Evolutionary conservation across 2,329 filamentous ascomycete genomes (phyloP), one percentile per base, ranked within the genome.

Genomic region (Dactylellina parvicollis): DNA sequence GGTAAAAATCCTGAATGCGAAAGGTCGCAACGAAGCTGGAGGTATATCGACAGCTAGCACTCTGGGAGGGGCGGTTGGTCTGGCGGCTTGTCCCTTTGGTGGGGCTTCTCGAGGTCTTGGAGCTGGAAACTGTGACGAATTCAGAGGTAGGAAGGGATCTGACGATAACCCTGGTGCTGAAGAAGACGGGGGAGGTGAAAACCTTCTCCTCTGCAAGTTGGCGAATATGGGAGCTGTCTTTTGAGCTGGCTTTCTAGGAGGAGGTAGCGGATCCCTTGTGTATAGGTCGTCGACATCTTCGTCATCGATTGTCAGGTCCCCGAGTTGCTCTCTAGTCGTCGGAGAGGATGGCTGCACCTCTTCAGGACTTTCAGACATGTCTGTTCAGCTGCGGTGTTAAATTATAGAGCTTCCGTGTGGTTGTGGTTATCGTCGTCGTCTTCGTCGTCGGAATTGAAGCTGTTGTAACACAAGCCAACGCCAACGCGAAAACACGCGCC

Each of bases 1-100:
- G 1, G 95, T 99, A 76, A 99, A 96, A 0, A 92, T 96, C 49
- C 95, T 88, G 79, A 99, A 98, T 7, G 95, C 96, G 18, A 98
- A 85, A 1, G 95, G 94, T 75, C 96, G 86, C 40, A 99, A 83
- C 0, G 91, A 96, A 8, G 92, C 88, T 0, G 93, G 91, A 2
- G 94, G 93, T 3, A 99, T 88, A 34, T 96, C 85, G 66, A 99
- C 95, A 2, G 95, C 92, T 1, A 99, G 85, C 50, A 98, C 90
- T 4, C 79, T 78, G 74, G 79, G 78, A 77, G 78, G 76, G 18
- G 76, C 59, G 32, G 57, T 49, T 3, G 71, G 54, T 64, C 74
- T 67, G 54, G 54, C 44, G 26, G 60, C 49, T 46, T 62, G 67
- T n/a, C 60, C 61, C 30, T 54, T 54, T 18, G 60, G 70, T 9